Base-by-base conservation (phyloP, 306 rosid species). In the Trifolium pratense region DNA sequence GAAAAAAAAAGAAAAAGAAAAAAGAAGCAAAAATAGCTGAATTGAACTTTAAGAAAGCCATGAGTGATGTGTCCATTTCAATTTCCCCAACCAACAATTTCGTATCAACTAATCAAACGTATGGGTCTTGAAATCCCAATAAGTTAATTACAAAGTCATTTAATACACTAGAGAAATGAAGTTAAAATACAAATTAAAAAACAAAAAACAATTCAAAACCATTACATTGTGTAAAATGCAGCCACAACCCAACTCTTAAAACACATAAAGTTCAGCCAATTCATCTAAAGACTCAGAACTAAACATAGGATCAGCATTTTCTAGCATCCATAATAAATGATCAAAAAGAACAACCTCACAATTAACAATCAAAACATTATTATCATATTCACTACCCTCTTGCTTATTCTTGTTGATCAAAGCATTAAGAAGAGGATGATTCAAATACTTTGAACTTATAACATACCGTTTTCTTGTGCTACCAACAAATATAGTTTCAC, bases 341-440 rank as follows among this genome's bases (percentile, higher is more conserved):
- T 93, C 98, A 81, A 93, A 93, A 26, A 93, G 83, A 78, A 93
- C 94, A 37, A 93, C 96, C 62, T 93, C 98, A 68, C 98, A 91
- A 15, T 81, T 91, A 9, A 90, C 86, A 68, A 83, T 83, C 74
- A 89, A 74, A 26, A 60, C 82, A 39, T 46, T 79, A 20, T 74
- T 23, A 61, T 10, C 79, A 20, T 74, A 8, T 31, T 11, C 71
- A 17, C 75, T 59, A 4, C 21, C 79, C 39, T 75, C 80, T 53
- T 21, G 78, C 64, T 81, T 82, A 18, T 90, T 82, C 80, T 89
- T 93, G 61, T 91, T 84, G 39, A 93, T 85, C 13, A 93, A 83
- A 73, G 94, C 92, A 66, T 70, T 75, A 8, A 93, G 63, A 68
- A 93, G 71, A 72, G 98, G 98, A 62, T 93, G 97, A 8, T 63